Base-by-base conservation (phyloP, 352 stramenopile genomes). In the Phytophthora kernoviae region DNA sequence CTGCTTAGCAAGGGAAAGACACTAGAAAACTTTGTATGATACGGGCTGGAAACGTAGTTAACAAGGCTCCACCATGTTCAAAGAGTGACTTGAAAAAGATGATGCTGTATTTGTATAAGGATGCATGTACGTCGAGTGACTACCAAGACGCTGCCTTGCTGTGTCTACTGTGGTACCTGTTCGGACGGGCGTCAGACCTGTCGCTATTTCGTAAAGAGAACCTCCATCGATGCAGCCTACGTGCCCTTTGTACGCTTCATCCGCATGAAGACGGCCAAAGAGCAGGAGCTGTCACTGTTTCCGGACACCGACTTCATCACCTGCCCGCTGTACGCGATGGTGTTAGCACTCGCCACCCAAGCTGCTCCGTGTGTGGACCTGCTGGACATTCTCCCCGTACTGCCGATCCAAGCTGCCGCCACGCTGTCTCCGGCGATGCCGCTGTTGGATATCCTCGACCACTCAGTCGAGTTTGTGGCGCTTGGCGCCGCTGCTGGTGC, bases 91-190 rank as follows among this genome's bases (percentile, higher is more conserved):
- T 68, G 27, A 46, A 54, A n/a, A 40, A 37, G 4, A 41, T 68
- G 24, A 61, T 61, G 36, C 14, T 21, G 3, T 61, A 70, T 32
- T 45, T 76, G 22, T 78, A 73, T 44, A 21, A 54, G 1, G 60
- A 7, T 26, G 54, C 58, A 9, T 46, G 32, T 2, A 52, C 4
- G 4, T 11, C 50, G 1, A 37, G 17, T 2, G 72, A 76, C 51
- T 76, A 69, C 48, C 60, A 76, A 42, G 56, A 77, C 41, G 49
- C 55, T 7, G 60, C 57, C 0, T 39, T 78, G 5, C 24, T 81
- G 4, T 61, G 60, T 10, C 15, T 81, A 1, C 21, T 75, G 47
- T 69, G 61, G 60, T 75, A 71, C 47, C 30, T 73, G 11, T 75
- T 80, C 18, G 62, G 62, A 1, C 62, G 54, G 11, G 62, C 62